Base-by-base conservation (phyloP, 768 basidiomycete genomes). In the Mycena olivaceomarginata region DNA sequence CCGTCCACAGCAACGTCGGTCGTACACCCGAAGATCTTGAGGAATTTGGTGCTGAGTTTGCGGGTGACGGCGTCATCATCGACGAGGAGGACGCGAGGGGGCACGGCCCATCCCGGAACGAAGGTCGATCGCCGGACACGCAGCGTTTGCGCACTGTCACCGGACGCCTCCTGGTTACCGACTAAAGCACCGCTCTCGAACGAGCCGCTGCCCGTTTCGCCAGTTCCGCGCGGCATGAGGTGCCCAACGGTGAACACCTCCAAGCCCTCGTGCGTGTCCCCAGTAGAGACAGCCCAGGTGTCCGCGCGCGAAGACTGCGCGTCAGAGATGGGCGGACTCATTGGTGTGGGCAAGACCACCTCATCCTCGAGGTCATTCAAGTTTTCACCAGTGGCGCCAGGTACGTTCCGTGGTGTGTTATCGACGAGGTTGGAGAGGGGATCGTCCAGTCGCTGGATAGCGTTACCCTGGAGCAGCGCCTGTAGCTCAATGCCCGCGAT, bases 41-140 rank as follows among this genome's bases (percentile, higher is more conserved):
- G 85, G 84, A 98, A 98, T 86, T 98, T 98, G 89, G 92, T 95
- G 76, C 94, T 94, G 74, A 99, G 86, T 82, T 93, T 94, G 70
- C 98, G 86, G 83, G 93, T 97, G n/a, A 99, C 96, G 8, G 94
- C 94, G 82, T 99, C 98, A 85, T 99, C 98, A 83, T 99, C 98
- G 15, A 99, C 98, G 5, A 99, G 90, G 59, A 99, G 85, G 68
- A 99, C 97, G 0, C 95, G 88, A 4, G 98, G 98, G 0, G 96
- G 94, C 0, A 97, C 94, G 0, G 95, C 94, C 96, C 96, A 98
- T 0, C 94, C 95, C 0, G 96, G 96, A 0, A 97, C 94, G 80
- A 94, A 96, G 65, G 95, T 93, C 75, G 94, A 93, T 46, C 95
- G 85, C 11, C 96, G 88, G 37, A 95, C 93, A 4, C 94, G 90